A percentile compares a stretch with the other conserved stretches of the same genome.
Evolutionary conservation across 1,284 basidiomycete species (phyloP).

Genomic region (Puccinia polysora): DNA sequence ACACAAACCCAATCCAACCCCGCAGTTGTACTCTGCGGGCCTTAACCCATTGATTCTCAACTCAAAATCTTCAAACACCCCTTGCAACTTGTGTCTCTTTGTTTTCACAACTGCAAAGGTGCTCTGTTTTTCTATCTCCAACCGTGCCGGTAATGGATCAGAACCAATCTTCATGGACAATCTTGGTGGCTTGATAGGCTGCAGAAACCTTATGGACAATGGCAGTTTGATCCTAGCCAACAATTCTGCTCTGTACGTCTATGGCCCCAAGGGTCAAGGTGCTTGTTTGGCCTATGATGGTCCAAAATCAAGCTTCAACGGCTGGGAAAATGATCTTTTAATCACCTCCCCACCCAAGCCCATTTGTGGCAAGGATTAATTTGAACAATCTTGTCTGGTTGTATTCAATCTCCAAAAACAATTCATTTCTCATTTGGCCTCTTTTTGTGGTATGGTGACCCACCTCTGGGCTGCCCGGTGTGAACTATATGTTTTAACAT

Average conservation of each 20-base stretch:
- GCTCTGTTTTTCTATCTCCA: constrained; percentile 69
- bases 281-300: constrained; percentile 88
- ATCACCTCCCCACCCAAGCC: constrained; percentile 77
- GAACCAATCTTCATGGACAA: constrained; percentile 72
- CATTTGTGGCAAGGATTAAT: constrained; percentile 46
- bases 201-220: constrained; percentile 62
- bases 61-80: constrained; percentile 2
- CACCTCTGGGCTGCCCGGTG: constrained; percentile 75
- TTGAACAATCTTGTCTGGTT: constrained; percentile 75
- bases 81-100: constrained; percentile 58
- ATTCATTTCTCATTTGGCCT: constrained; percentile 74
- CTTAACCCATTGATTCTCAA: not conserved
- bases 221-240: constrained; percentile 76
- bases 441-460: constrained; percentile 72
- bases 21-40: constrained; percentile 17
- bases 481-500: constrained; percentile 68
- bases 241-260: constrained; percentile 87
- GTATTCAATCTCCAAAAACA: constrained; percentile 92
- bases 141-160: constrained; percentile 63
- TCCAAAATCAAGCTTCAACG: constrained; percentile 60
- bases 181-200: constrained; percentile 74
- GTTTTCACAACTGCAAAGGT: constrained; percentile 82
- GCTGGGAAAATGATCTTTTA: constrained; percentile 64
- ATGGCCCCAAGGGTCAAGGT: constrained; percentile 74
- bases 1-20: constrained; percentile 52